Evolutionary conservation across 139 green algal genomes (phyloP).

Genomic region (Zygnema circumcarinatum): DNA sequence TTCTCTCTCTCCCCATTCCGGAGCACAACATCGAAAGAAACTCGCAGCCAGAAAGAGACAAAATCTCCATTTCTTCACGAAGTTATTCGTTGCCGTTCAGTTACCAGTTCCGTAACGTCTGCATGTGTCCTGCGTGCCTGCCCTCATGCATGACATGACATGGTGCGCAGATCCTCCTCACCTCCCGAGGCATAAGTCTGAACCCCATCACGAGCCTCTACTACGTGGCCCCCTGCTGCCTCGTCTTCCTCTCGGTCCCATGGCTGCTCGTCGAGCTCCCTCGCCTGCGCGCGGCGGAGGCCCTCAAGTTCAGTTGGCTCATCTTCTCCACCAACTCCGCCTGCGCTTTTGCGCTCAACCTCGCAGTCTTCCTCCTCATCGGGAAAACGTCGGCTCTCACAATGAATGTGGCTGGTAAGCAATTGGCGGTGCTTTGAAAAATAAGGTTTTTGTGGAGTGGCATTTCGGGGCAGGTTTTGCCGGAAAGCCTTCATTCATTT

Average conservation of each 20-base stretch:
- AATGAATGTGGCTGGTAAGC: constrained; percentile 68
- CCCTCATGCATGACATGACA: not conserved
- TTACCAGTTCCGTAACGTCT: not conserved
- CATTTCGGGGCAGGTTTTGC: not conserved
- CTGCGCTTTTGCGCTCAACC: constrained; percentile 82
- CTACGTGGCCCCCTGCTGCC: constrained; percentile 86
- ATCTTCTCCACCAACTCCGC: constrained; percentile 88
- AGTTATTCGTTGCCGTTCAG: not conserved
- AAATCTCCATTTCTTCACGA: not conserved
- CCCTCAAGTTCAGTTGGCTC: constrained; percentile 68
- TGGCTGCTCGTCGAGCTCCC: constrained; percentile 71
- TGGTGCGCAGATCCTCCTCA: constrained; percentile 84
- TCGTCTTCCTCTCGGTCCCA: constrained; percentile 78
- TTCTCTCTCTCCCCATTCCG: too few relatives aligned
- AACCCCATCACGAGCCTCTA: constrained; percentile 88
- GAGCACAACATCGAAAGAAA: too few relatives aligned
- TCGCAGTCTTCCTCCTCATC: constrained; percentile 70
- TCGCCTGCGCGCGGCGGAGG: constrained; percentile 24
- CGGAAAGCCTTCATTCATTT: not conserved
- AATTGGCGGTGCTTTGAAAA: too few relatives aligned
- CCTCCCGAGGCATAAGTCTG: constrained; percentile 81
- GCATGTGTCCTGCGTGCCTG: not conserved
- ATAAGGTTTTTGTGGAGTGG: too few relatives aligned
- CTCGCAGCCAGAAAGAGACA: too few relatives aligned
- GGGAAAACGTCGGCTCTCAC: constrained; percentile 94